phyloP scores from a whole-genome alignment of 495 filamentous ascomycete species.

The Talaromyces adpressus region DNA sequence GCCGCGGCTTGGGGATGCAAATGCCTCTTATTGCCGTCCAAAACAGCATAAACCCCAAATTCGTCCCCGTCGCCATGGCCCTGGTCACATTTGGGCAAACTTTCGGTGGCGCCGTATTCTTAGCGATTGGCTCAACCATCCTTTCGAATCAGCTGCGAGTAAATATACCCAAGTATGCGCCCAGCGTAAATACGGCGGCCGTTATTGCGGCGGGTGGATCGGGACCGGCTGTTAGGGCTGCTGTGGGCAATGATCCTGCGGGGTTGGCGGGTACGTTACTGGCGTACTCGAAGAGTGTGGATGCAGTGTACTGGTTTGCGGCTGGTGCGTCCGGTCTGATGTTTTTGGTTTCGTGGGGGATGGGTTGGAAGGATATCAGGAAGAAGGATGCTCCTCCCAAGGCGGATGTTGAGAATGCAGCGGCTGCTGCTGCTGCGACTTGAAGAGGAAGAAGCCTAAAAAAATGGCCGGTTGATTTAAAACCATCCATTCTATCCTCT shows the following conservation, averaged over 20 bases:
- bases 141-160: conserved; percentile 54
- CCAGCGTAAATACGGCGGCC: conserved; percentile 24
- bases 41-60: conserved; percentile 32
- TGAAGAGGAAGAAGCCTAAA: no score
- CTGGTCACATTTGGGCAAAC: conserved; percentile 46
- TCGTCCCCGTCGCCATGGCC: conserved; percentile 44
- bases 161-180: conserved; percentile 33
- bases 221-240: conserved; percentile 4
- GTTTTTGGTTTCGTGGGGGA: conserved; percentile 33
- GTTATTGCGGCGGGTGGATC: conserved; percentile 58
- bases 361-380: conserved; percentile 48
- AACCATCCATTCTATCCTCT: no score
- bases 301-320: conserved; percentile 33
- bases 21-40: conserved; percentile 46
- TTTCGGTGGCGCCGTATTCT: conserved; percentile 59
- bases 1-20: conserved; percentile 38
- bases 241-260: conserved; percentile 27
- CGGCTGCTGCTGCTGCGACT: not conserved
- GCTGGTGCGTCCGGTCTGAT: conserved; percentile 14
- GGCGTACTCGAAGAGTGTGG: conserved; percentile 45
- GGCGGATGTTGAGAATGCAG: not conserved
- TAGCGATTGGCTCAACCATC: conserved; percentile 59
- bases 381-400: conserved; percentile 28
- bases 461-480: no score
- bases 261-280: conserved; percentile 42